phyloP scores from a whole-genome alignment of 2,329 filamentous ascomycete species.

The Tricladium varicosporioides region DNA sequence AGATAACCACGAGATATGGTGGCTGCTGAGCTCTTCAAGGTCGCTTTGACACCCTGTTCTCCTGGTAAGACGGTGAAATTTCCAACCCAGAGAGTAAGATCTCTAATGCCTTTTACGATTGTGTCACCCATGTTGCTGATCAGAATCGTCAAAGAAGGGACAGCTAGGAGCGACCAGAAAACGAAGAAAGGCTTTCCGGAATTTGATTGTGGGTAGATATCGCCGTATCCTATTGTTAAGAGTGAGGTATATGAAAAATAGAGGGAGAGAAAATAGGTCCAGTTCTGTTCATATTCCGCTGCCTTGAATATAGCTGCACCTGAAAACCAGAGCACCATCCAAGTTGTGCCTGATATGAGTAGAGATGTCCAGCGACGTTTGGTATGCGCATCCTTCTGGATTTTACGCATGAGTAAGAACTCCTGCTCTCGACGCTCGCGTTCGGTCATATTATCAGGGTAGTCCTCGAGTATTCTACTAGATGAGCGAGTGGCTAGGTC shows the following conservation, averaged over 20 bases:
- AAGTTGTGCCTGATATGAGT: constrained; percentile 63
- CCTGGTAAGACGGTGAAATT: constrained; percentile 60
- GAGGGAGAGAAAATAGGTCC: constrained; percentile 76
- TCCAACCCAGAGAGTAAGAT: constrained; percentile 54
- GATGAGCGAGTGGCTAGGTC: constrained; percentile 7
- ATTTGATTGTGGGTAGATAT: constrained; percentile 73
- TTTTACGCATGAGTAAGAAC: constrained; percentile 77
- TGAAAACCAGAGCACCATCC: constrained; percentile 74
- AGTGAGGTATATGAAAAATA: constrained; percentile 86
- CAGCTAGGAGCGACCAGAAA: constrained; percentile 83
- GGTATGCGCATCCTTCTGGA: constrained; percentile 63
- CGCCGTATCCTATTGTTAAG: constrained; percentile 85
- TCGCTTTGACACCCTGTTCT: constrained; percentile 47
- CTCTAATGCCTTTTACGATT: constrained; percentile 61
- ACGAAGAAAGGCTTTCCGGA: constrained; percentile 83
- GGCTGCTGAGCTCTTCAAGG: constrained; percentile 44
- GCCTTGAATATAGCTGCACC: constrained; percentile 72
- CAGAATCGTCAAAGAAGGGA: constrained; percentile 85
- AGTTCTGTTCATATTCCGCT: constrained; percentile 50
- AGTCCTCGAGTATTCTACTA: neutral
- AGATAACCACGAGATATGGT: constrained; percentile 44
- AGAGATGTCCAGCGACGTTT: constrained; percentile 76
- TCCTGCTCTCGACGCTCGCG: constrained; percentile 64
- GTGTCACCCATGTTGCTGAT: constrained; percentile 84
- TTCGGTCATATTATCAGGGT: constrained; percentile 39